Evolutionary conservation across 2,329 filamentous ascomycete species (phyloP).

Genomic region (Epichloe uncinata): DNA sequence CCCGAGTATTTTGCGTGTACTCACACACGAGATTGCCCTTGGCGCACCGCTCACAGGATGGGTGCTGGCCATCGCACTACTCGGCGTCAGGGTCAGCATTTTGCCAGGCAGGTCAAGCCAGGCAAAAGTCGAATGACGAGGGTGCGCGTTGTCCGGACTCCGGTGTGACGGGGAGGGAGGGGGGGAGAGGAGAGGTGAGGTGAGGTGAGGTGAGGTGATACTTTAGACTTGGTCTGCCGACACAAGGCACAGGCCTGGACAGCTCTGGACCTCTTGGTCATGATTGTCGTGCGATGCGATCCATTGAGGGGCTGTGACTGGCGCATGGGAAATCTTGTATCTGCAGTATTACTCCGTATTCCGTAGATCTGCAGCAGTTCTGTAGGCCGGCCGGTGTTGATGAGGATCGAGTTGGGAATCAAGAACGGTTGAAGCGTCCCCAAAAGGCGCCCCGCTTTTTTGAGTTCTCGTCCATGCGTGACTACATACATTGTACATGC

Average conservation of each 20-base stretch:
- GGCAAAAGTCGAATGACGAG: not conserved
- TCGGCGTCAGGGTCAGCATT: not conserved
- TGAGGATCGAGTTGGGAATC: no score
- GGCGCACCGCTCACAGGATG: slow-evolving; percentile 12
- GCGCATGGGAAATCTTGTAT: not conserved
- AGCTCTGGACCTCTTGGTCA: slow-evolving; percentile 12
- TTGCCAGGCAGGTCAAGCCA: not conserved
- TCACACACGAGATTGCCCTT: slow-evolving; percentile 8
- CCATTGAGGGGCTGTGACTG: slow-evolving; percentile 4
- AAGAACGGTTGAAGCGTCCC: not conserved
- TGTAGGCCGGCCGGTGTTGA: no score
- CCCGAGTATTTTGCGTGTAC: slow-evolving; percentile 11
- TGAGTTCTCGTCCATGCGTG: not conserved
- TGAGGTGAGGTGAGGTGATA: no score
- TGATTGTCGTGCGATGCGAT: slow-evolving; percentile 6
- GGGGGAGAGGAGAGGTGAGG: no score
- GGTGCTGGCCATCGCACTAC: slow-evolving; percentile 11
- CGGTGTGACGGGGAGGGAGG: not conserved
- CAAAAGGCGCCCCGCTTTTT: not conserved
- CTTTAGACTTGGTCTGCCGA: slow-evolving; percentile 14
- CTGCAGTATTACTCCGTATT: no score
- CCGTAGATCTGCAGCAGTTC: no score
- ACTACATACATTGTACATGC: no score
- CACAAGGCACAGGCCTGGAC: slow-evolving; percentile 12
- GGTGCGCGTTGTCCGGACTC: no score